Conservation (phyloP, 805 yeast species). For the Ogataea kodamae region DNA sequence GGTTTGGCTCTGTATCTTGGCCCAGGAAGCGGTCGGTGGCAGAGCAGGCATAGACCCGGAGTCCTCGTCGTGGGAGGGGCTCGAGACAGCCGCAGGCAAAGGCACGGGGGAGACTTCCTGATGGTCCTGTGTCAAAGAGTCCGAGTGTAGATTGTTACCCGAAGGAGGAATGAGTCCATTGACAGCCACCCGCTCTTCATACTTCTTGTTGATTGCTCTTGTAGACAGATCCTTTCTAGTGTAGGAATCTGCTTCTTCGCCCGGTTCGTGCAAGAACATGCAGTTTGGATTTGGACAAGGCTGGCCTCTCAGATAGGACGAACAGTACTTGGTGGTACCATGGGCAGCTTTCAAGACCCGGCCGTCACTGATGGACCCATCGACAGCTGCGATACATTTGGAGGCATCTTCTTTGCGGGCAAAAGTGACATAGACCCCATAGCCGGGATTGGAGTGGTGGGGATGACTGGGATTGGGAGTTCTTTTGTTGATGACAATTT, state of each 20-base stretch:
- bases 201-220: constrained; percentile 61
- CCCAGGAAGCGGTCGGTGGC: constrained; percentile 76
- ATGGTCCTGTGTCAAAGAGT: constrained; percentile 6
- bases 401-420: constrained; percentile 93
- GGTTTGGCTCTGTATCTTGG: constrained; percentile 21
- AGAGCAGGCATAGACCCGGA: constrained; percentile 34
- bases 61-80: constrained; percentile 16
- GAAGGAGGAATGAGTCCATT: constrained; percentile 34
- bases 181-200: constrained; percentile 33
- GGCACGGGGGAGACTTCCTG: constrained; percentile 12
- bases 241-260: constrained; percentile 97
- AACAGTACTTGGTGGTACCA: constrained; percentile 97
- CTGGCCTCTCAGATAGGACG: constrained; percentile 91
- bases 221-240: constrained; percentile 85
- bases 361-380: constrained; percentile 92
- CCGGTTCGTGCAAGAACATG: constrained; percentile 98
- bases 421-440: constrained; percentile 95
- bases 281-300: constrained; percentile 98
- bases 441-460: constrained; percentile 59
- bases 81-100: constrained; percentile 2
- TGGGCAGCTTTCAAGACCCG: constrained; percentile 88
- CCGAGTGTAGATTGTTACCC: too few relatives aligned
- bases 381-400: constrained; percentile 84
- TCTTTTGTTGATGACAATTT: constrained; percentile 87
- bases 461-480: constrained; percentile 42